Evolutionary conservation across 1,284 basidiomycete genomes (phyloP), one percentile per base, ranked within the genome.

Genomic region (Flammula alnicola): DNA sequence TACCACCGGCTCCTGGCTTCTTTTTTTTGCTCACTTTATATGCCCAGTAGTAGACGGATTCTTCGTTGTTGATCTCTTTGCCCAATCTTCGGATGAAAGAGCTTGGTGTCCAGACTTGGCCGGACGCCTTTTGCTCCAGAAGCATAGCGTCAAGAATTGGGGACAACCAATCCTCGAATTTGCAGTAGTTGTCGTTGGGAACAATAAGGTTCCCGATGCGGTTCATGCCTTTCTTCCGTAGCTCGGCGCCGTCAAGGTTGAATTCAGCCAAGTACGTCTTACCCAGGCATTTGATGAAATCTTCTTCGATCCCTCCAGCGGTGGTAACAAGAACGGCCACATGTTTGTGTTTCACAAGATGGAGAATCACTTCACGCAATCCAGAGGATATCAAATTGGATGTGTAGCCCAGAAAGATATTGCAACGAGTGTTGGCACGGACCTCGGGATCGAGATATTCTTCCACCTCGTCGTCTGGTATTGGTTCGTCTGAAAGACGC

Each of bases 151-250:
- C 91, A 33, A 99, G 80, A 51, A 98, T 94, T 2, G 97, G 97
- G 42, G 87, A 89, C 9, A 99, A 83, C 97, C 97, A 99, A 68
- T 99, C 96, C 71, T 99, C 97, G 61, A 99, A 99, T 64, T 92
- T 91, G 83, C 97, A 98, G 71, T 99, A 99, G 67, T 99, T 99
- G 63, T 98, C 95, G 67, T 99, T 99, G 10, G 97, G 97, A 1
- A 99, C 88, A 47, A 99, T 76, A 32, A 99, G 80, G 64, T 99
- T 99, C n/a, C 97, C 97, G 57, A 99, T 96, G 23, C 97, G 84
- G 64, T 99, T 99, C 77, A 99, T 85, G 16, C 97, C 97, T 56
- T 83, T 83, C 64, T 79, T 86, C 37, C 97, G 83, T 35, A 99
- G 73, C 50, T 88, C 86, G 0, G 94, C 91, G 7, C 97, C 97